Percentiles rank a stretch among this genome's conserved stretches.
phyloP scores from a whole-genome alignment of 2,329 filamentous ascomycete genomes.

The Fusarium protoensiforme region DNA sequence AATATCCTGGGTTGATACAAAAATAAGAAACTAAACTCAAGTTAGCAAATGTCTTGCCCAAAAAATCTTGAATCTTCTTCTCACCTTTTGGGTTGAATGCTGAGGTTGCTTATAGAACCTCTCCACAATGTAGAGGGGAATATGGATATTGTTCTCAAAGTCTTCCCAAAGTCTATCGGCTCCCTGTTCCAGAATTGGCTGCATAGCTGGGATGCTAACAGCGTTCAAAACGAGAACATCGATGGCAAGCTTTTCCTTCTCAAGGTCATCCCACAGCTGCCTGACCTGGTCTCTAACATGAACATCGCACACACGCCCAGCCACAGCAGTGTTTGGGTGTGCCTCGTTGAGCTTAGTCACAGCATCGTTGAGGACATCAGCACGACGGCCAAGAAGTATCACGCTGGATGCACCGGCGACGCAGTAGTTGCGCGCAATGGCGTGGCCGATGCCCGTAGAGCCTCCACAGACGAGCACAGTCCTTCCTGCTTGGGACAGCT shows the following conservation, averaged over 20 bases:
- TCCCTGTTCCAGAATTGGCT: constrained; percentile 32
- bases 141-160: constrained; percentile 35
- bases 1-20: constrained; percentile 30
- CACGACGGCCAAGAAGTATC: constrained; percentile 49
- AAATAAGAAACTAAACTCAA: constrained; percentile 13
- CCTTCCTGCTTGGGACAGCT: constrained; percentile 54
- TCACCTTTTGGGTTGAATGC: constrained; percentile 22
- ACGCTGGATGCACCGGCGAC: constrained; percentile 52
- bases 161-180: constrained; percentile 36
- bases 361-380: constrained; percentile 9
- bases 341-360: constrained; percentile 12
- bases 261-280: constrained; percentile 18
- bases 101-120: constrained; percentile 32
- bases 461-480: constrained; percentile 75
- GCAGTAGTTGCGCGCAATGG: constrained; percentile 68
- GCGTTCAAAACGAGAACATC: constrained; percentile 32
- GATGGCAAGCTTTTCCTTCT: background rate
- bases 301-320: constrained; percentile 10
- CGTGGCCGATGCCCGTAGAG: constrained; percentile 73
- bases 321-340: constrained; percentile 7
- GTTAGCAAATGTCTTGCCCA: accelerated
- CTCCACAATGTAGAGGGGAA: constrained; percentile 25
- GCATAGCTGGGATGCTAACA: constrained; percentile 7
- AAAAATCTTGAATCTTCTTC: accelerated
- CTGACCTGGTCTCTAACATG: background rate